phyloP scores from a whole-genome alignment of 176 grass and related monocot species.

The Triticum dicoccoides region DNA sequence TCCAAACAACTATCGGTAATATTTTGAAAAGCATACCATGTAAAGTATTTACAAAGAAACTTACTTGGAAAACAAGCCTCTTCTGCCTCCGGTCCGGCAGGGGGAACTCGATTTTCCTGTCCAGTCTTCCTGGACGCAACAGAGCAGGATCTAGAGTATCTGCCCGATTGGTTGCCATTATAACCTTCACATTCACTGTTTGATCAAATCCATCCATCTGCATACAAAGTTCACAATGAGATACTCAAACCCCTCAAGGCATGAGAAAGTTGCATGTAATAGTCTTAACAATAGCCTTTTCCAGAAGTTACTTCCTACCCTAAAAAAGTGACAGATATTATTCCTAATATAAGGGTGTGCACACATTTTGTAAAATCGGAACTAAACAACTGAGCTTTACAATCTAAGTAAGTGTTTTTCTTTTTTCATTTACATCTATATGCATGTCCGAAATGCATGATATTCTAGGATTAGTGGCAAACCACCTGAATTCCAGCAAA shows the following conservation, averaged over 20 bases:
- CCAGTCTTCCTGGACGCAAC: slow-evolving; percentile 85
- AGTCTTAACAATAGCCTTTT: not conserved
- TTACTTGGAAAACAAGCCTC: slow-evolving; percentile 97
- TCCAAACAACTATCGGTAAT: not conserved
- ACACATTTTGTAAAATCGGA: not conserved
- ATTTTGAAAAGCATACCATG: not conserved
- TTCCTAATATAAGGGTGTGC: not conserved
- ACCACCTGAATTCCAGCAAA: not conserved
- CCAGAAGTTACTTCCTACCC: not conserved
- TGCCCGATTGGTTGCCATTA: slow-evolving; percentile 99
- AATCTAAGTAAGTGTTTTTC: not conserved
- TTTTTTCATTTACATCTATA: not conserved
- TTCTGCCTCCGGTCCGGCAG: slow-evolving; percentile 90
- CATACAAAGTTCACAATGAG: not conserved
- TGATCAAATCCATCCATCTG: slow-evolving; percentile 99
- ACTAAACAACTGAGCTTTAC: not conserved
- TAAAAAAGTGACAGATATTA: not conserved
- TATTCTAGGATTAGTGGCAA: not conserved
- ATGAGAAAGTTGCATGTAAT: not conserved
- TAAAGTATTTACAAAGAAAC: not conserved
- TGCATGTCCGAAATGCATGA: not conserved
- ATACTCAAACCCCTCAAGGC: not conserved
- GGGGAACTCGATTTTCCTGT: slow-evolving; percentile 99
- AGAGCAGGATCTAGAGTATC: slow-evolving; percentile 97
- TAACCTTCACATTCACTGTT: slow-evolving; percentile 99